phyloP scores from a whole-genome alignment of 2,329 filamentous ascomycete species.

The Coniochaeta prunicola region DNA sequence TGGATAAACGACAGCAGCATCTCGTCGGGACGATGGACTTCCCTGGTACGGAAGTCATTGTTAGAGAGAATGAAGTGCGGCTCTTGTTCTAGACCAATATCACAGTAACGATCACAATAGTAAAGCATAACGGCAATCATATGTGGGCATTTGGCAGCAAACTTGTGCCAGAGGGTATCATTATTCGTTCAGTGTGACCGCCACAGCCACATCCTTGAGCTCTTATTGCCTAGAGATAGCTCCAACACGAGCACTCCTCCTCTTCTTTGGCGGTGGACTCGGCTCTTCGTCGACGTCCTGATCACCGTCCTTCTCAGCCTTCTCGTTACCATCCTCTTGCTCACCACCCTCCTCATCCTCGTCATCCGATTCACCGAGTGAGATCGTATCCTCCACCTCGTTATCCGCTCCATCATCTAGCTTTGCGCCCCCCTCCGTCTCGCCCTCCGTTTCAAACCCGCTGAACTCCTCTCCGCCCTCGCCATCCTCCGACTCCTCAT shows the following conservation, averaged over 20 bases:
- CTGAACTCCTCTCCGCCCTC: conserved; percentile 30
- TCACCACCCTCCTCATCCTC: conserved; percentile 26
- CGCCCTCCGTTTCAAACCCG: conserved; percentile 39
- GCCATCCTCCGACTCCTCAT: conserved; percentile 24
- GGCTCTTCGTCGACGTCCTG: not conserved
- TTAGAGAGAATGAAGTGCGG: too few relatives aligned
- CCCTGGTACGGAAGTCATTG: too few relatives aligned
- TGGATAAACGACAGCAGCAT: too few relatives aligned
- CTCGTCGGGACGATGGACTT: too few relatives aligned
- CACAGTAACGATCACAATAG: too few relatives aligned
- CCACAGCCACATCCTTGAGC: not conserved
- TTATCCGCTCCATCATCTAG: not conserved
- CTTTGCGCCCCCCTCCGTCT: conserved; percentile 13
- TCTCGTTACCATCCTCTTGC: conserved; percentile 16
- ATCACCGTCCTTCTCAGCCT: not conserved
- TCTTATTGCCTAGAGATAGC: not conserved
- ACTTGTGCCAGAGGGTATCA: not conserved
- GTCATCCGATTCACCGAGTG: conserved; percentile 10
- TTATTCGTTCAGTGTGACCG: not conserved
- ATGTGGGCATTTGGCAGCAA: not conserved
- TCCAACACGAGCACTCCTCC: not conserved
- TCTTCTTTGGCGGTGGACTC: not conserved
- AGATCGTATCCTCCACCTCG: not conserved
- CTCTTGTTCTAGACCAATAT: too few relatives aligned
- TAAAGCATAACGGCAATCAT: not conserved